Percentiles rank a stretch among this genome's conserved stretches.
Evolutionary conservation across 129 eudicot species (phyloP).

Genomic region (Flaveria linearis): DNA sequence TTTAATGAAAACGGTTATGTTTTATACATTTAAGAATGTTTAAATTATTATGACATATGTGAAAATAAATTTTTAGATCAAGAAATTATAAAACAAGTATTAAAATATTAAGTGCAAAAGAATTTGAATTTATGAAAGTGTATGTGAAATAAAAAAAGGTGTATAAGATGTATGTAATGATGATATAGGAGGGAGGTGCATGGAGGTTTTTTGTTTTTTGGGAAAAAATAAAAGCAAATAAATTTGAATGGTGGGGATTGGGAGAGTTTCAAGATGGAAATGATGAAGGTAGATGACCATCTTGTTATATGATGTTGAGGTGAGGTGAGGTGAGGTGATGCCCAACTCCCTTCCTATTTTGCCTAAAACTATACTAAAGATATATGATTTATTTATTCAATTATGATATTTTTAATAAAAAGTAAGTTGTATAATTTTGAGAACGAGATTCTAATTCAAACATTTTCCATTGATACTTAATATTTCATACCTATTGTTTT

Average conservation of each 20-base stretch:
- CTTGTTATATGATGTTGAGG: slow-evolving; percentile 24
- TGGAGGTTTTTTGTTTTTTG: slow-evolving; percentile 30
- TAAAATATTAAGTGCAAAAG: neutral
- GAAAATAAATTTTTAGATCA: no score
- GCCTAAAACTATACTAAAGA: neutral
- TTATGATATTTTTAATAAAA: no score
- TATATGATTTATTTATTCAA: neutral
- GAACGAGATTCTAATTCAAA: no score
- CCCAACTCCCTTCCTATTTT: slow-evolving; percentile 6
- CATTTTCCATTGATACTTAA: no score
- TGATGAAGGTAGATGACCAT: slow-evolving; percentile 35
- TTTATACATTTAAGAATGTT: neutral
- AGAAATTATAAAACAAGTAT: neutral
- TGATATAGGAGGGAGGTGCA: slow-evolving; percentile 25
- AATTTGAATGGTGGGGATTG: slow-evolving; percentile 26
- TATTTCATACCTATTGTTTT: no score
- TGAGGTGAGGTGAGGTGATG: neutral
- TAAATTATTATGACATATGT: neutral
- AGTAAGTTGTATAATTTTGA: no score
- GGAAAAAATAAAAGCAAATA: slow-evolving; percentile 23
- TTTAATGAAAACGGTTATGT: no score
- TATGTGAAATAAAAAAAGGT: neutral
- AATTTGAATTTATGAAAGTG: neutral
- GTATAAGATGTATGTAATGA: slow-evolving; percentile 7
- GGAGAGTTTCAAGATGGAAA: slow-evolving; percentile 36